Base-by-base conservation (phyloP, 768 basidiomycete species). In the Termitomyces sp. region DNA sequence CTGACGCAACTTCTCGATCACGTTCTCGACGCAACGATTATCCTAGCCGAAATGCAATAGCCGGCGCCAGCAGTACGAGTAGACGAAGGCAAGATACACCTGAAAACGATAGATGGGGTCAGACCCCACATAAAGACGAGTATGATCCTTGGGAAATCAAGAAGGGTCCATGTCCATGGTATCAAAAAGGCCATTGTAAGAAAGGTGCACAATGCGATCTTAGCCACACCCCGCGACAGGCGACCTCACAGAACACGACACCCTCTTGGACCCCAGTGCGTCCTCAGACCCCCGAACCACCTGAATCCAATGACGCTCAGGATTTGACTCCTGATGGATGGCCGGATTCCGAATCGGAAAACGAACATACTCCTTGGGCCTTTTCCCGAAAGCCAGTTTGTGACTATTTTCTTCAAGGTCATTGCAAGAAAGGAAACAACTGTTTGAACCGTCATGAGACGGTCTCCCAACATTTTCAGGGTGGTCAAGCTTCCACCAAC, bases 111-210 rank as follows among this genome's bases (percentile, higher is more conserved):
- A 2, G 40, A 23, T 52, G 40, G 43, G 25, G 6, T 36, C 32
- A 35, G 23, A 44, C 9, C 11, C 20, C 31, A 16, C 22, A 25
- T 7, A 44, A 45, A 35, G 44, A 39, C 29, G 32, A 40, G 29
- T 16, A n/a, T 18, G 33, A 39, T 29, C 50, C 32, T 44, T 44
- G 54, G 32, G 7, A 5, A 18, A 16, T 13, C 35, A 20, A 55
- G 27, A 29, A 31, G 33, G 18, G 18, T n/a, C 49, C 39, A 15
- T 57, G 59, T 15, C 31, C 42, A 10, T 57, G 31, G 32, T 35
- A 47, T 45, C 31, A 42, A 22, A 50, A 33, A 42, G 59, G 59
- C 2, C 18, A 41, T 36, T 60, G 59, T 32, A 60, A 48, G 18
- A 45, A 54, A n/a, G 59, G 52, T 12, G 16, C 35, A n/a, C 43